phyloP scores from a whole-genome alignment of 345 rosid species.

The Aurinia saxatilis region DNA sequence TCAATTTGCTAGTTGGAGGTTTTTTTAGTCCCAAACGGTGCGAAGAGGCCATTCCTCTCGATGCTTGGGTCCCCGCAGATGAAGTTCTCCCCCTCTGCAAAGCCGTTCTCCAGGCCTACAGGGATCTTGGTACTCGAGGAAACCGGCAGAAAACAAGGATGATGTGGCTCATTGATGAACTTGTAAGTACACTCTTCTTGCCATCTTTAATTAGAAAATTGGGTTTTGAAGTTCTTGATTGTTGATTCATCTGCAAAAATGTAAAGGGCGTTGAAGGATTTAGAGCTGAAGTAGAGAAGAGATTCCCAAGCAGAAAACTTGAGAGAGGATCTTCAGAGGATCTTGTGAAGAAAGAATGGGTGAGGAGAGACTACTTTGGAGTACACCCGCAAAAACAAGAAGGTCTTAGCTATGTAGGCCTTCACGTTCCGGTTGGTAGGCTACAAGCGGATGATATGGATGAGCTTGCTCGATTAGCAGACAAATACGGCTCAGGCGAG shows the following conservation, averaged over 20 bases:
- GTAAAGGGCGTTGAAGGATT: slow-evolving; percentile 82
- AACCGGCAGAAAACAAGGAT: slow-evolving; percentile 89
- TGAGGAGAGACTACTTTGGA: slow-evolving; percentile 73
- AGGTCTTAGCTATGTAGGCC: slow-evolving; percentile 75
- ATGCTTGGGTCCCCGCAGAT: slow-evolving; percentile 87
- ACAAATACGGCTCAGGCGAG: slow-evolving; percentile 73
- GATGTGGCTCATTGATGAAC: slow-evolving; percentile 98
- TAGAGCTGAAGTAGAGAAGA: slow-evolving; percentile 63
- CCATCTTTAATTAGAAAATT: neutral
- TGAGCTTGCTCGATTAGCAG: slow-evolving; percentile 71
- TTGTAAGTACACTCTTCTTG: slow-evolving; percentile 42
- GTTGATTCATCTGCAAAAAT: neutral
- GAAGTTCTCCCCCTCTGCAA: slow-evolving; percentile 66
- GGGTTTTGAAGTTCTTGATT: neutral
- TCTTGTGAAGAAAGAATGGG: slow-evolving; percentile 69
- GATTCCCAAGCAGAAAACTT: slow-evolving; percentile 58
- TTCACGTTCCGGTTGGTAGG: slow-evolving; percentile 86
- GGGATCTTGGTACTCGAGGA: slow-evolving; percentile 90
- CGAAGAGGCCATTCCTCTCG: slow-evolving; percentile 87
- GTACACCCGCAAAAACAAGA: slow-evolving; percentile 86
- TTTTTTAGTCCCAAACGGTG: slow-evolving; percentile 89
- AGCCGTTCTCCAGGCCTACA: slow-evolving; percentile 71
- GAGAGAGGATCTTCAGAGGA: slow-evolving; percentile 66
- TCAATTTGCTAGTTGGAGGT: slow-evolving; percentile 91
- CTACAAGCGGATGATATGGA: slow-evolving; percentile 93